Evolutionary conservation across 345 rosid species (phyloP), one percentile per base, ranked within the genome.

Genomic region (Combretum micranthum): DNA sequence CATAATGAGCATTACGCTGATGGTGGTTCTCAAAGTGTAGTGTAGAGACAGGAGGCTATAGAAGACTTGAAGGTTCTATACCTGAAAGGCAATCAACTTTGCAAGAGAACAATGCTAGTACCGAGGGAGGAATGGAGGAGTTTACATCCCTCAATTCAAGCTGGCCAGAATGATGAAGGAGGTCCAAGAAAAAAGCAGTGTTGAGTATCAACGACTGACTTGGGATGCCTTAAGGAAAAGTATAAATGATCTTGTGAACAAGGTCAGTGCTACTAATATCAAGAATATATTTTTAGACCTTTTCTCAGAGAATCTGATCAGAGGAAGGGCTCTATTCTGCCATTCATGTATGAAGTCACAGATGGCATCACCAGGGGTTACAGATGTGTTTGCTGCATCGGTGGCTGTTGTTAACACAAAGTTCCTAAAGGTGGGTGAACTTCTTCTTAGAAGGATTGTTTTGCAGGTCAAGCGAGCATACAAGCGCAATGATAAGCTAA

Each of bases 141-240:
- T 89, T 63, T 89, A 92, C 61, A 84, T 92, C 44, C 98, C 96
- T 13, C 98, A 96, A 7, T 86, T 79, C 64, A 92, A 74, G 77
- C 67, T 88, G 71, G 98, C 95, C 0, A 67, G 88, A 51, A 92
- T 92, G 97, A 86, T 86, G 96, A 83, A 76, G 55, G 91, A 86
- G 13, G 86, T 90, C 21, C 62, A 93, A 48, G 99, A 93, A 55
- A 89, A 87, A 67, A 79, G 88, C 59, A 83, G 96, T 21, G 66
- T 73, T 18, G 97, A 89, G 67, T 93, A 89, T 61, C 99, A 86
- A 61, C 75, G 96, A 20, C 64, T 93, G 58, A 89, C 91, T 4
- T 93, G 99, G 97, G 99, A 93, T 69, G 99, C 99, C 44, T 89
- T 93, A 12, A 79, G 91, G 23, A 93, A 86, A 78, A 89, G 99